Percentiles rank a stretch among this genome's conserved stretches.
phyloP scores from a whole-genome alignment of 2,329 filamentous ascomycete species.

The Elsinoe necatrix region DNA sequence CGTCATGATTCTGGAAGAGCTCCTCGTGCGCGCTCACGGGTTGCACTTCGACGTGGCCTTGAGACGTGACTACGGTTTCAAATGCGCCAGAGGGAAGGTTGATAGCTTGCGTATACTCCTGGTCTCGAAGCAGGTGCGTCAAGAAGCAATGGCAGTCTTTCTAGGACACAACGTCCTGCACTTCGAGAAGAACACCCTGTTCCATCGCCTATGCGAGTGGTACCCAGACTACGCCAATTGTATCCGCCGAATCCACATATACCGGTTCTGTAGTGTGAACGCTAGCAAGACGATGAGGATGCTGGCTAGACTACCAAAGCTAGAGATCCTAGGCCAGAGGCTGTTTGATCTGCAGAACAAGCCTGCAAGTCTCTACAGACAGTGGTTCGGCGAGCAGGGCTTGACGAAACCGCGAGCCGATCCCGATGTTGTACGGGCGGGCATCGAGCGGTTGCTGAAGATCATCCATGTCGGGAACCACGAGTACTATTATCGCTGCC shows the following conservation, averaged over 20 bases:
- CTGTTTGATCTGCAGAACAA: too few relatives aligned
- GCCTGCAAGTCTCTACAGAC: not conserved
- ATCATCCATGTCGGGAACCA: not conserved
- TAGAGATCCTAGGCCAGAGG: not conserved
- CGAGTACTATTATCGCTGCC: not conserved
- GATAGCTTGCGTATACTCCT: too few relatives aligned
- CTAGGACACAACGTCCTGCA: not conserved
- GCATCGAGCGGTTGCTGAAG: not conserved
- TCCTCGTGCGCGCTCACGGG: too few relatives aligned
- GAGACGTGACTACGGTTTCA: too few relatives aligned
- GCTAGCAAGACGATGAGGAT: not conserved
- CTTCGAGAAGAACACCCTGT: not conserved
- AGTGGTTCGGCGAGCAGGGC: not conserved
- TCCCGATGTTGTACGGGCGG: not conserved
- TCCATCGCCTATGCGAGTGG: not conserved
- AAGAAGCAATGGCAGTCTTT: slow-evolving; percentile 19
- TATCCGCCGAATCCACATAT: not conserved
- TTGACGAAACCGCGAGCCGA: not conserved
- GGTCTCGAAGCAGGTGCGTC: slow-evolving; percentile 18
- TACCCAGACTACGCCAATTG: not conserved
- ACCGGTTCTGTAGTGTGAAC: not conserved
- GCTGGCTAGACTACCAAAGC: not conserved
- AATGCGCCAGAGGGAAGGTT: too few relatives aligned
- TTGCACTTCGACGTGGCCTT: too few relatives aligned
- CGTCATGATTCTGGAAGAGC: slow-evolving; percentile 20